Base-by-base conservation (phyloP, 345 rosid species). In the Linum lewisii region DNA sequence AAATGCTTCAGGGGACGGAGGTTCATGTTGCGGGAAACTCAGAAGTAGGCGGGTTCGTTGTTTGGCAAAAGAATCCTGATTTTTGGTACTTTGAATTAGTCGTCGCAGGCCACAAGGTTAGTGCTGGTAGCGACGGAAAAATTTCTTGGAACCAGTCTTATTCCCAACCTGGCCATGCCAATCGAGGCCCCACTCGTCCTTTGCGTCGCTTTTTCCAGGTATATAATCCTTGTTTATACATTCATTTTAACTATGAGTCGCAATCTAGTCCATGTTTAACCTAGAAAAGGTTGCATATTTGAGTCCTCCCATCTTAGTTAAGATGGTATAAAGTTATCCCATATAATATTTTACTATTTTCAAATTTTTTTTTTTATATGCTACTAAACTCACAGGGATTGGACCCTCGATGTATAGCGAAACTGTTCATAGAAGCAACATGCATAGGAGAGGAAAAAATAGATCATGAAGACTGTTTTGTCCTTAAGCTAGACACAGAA, bases 181-280 rank as follows among this genome's bases (percentile, higher is more conserved):
- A 79, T 51, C 74, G 81, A 60, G 95, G 97, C 26, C 95, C 89
- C 42, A 86, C 97, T 0, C 81, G 98, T 11, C 97, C 95, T 37
- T 71, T 92, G 49, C 86, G 97, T 19, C 89, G 97, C 6, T 84
- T 92, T 76, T 92, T 89, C 29, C 98, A 92, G 90, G 97, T 88
- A 74, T 37, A 7, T 5, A 0, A 10, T 23, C 7, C 23, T 50
- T n/a, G n/a, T n/a, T n/a, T n/a, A n/a, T n/a, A n/a, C n/a, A n/a
- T n/a, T n/a, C n/a, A n/a, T n/a, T n/a, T n/a, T n/a, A n/a, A n/a
- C n/a, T n/a, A n/a, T n/a, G n/a, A n/a, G n/a, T n/a, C n/a, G n/a
- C n/a, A n/a, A n/a, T n/a, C n/a, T n/a, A n/a, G n/a, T n/a, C n/a
- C n/a, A n/a, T n/a, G n/a, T n/a, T n/a, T n/a, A n/a, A n/a, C n/a